These are phyloP conservation scores for Agrostemma githago DNA, from an alignment of 148 eudicot genomes.

Conservation along the genomic window DNA sequence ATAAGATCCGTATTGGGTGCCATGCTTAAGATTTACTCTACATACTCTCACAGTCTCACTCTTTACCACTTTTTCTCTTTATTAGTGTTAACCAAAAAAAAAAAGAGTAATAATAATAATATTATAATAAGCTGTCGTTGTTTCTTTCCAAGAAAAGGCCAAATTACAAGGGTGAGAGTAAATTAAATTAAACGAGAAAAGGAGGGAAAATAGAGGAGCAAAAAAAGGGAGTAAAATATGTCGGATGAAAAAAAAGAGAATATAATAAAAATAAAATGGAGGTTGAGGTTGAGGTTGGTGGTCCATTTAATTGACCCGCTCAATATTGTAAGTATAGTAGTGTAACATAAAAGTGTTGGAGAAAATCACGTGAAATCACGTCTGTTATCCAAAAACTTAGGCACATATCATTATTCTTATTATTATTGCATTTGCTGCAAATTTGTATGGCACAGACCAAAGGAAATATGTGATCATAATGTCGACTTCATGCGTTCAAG, in stretches of 20 bases:
- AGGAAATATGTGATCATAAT: slow-evolving; percentile 16
- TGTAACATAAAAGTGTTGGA: background rate
- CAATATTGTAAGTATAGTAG: too few relatives aligned
- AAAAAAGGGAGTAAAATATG: background rate
- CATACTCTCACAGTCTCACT: background rate
- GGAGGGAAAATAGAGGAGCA: slow-evolving; percentile 14
- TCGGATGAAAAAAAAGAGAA: too few relatives aligned
- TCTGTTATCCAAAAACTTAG: slow-evolving; percentile 16
- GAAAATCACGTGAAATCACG: slow-evolving; percentile 9
- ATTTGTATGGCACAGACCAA: background rate
- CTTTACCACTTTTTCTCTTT: background rate
- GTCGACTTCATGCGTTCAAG: slow-evolving; percentile 15
- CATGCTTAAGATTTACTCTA: slow-evolving; percentile 23
- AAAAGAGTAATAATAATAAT: background rate
- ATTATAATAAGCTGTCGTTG: slow-evolving; percentile 7
- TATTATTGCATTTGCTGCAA: background rate
- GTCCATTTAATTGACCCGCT: slow-evolving; percentile 4
- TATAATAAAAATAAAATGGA: background rate
- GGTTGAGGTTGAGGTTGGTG: too few relatives aligned
- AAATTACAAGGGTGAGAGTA: background rate
- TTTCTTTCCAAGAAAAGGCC: slow-evolving; percentile 7
- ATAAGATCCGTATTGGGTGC: slow-evolving; percentile 8
- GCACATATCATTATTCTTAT: background rate
- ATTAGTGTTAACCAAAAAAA: background rate
- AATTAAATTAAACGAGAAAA: background rate